These are phyloP conservation scores for Paecilomyces sp. DNA, from an alignment of 2,329 filamentous ascomycete species.

Conservation along the genomic window DNA sequence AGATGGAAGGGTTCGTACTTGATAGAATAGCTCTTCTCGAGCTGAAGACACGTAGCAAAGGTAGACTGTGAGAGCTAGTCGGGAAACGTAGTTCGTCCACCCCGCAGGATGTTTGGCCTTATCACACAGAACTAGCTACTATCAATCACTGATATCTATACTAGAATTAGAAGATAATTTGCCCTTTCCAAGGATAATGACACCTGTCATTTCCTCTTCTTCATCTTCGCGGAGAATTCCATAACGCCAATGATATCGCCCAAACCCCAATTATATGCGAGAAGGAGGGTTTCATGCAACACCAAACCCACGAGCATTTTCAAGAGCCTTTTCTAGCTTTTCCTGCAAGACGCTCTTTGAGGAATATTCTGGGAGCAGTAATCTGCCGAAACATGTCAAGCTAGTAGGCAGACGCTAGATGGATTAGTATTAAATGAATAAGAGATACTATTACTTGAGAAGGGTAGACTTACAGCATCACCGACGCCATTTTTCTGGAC, in stretches of 20 bases:
- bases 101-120: neutral
- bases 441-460: neutral
- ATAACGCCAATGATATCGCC: neutral
- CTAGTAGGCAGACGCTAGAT: slow-evolving; percentile 64
- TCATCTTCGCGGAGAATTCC: neutral
- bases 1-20: neutral
- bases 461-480: slow-evolving; percentile 34
- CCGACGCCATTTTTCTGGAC: slow-evolving; percentile 70
- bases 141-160: neutral
- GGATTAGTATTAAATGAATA: slow-evolving; percentile 6
- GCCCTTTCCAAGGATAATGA: neutral
- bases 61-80: neutral
- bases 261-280: neutral
- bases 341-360: slow-evolving; percentile 61
- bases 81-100: neutral
- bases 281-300: slow-evolving; percentile 46
- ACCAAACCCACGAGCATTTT: slow-evolving; percentile 85
- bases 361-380: slow-evolving; percentile 77
- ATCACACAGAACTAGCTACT: neutral
- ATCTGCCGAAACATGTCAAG: slow-evolving; percentile 85
- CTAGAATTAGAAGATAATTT: neutral
- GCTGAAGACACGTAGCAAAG: neutral
- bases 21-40: neutral
- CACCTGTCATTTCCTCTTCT: neutral
- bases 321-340: slow-evolving; percentile 75